Conservation (phyloP, 2,329 filamentous ascomycete species). For the Zymoseptoria passerinii region DNA sequence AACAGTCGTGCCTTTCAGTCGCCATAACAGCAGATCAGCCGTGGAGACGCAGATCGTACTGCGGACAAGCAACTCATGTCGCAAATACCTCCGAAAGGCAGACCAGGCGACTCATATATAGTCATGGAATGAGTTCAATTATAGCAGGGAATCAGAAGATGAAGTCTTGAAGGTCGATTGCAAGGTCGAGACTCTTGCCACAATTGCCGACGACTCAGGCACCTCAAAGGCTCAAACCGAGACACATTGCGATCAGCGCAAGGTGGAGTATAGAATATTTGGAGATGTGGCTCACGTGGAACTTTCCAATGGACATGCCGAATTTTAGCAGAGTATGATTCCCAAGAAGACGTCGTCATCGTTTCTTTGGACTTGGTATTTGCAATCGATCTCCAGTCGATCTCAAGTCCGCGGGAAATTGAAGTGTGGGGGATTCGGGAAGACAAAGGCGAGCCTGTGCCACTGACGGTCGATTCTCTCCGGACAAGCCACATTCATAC, state of each 20-base stretch:
- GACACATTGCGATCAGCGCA: neutral
- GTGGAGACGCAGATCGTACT: too few species aligned
- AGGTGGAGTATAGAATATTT: neutral
- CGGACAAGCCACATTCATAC: neutral
- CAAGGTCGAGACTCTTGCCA: neutral
- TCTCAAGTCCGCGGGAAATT: neutral
- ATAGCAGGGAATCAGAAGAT: too few species aligned
- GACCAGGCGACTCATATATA: too few species aligned
- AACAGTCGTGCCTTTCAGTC: too few species aligned
- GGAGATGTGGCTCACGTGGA: neutral
- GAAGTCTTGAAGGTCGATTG: neutral
- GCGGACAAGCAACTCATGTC: too few species aligned
- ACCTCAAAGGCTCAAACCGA: neutral
- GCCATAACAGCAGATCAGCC: too few species aligned
- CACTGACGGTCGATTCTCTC: neutral
- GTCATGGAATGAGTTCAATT: too few species aligned
- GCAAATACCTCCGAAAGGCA: too few species aligned
- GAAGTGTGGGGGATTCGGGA: too few species aligned
- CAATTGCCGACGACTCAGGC: neutral
- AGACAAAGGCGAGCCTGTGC: neutral
- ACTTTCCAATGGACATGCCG: neutral
- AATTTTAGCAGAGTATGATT: neutral
- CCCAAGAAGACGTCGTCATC: neutral
- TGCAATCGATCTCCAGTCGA: neutral
- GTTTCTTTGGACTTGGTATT: neutral